A percentile compares a stretch with the other conserved stretches of the same genome.
These are phyloP conservation scores for Phoenix dactylifera DNA, from an alignment of 176 grass and related monocot genomes.

Conservation along the genomic window DNA sequence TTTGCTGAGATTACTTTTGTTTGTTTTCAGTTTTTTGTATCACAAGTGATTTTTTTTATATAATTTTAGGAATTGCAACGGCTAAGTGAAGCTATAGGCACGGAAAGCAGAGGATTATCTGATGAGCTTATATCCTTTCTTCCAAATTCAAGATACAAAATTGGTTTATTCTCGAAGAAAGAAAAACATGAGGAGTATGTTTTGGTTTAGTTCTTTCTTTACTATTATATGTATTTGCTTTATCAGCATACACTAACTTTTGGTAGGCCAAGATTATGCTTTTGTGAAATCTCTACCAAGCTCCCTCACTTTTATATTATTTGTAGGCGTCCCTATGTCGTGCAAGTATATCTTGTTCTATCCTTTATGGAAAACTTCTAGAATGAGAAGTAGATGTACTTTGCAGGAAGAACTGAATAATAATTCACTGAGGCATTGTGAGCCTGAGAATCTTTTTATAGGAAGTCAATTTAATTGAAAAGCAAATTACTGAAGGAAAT, in stretches of 20 bases:
- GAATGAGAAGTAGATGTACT: too few species aligned
- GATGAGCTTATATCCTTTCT: constrained; percentile 74
- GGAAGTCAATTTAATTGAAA: too few species aligned
- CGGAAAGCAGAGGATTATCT: constrained; percentile 63
- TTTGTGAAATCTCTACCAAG: not conserved
- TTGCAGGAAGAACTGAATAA: too few species aligned
- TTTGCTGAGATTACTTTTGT: too few species aligned
- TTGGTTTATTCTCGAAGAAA: constrained; percentile 52
- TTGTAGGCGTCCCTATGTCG: too few species aligned
- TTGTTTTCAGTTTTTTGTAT: too few species aligned
- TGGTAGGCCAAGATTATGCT: constrained; percentile 2
- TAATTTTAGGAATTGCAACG: constrained; percentile 56
- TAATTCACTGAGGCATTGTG: too few species aligned
- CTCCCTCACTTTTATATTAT: too few species aligned
- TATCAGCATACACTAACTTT: not conserved
- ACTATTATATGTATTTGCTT: not conserved
- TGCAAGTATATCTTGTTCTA: too few species aligned
- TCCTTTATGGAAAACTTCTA: too few species aligned
- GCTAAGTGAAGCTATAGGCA: constrained; percentile 59
- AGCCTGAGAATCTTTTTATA: too few species aligned
- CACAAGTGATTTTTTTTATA: not conserved
- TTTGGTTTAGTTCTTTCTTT: not conserved
- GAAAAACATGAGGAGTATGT: constrained; percentile 51
- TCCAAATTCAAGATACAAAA: constrained; percentile 35
- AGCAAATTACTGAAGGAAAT: too few species aligned